A percentile compares a stretch with the other conserved stretches of the same genome.
These are phyloP conservation scores for Trametes punicea DNA, from an alignment of 768 basidiomycete genomes.

Conservation along the genomic window DNA sequence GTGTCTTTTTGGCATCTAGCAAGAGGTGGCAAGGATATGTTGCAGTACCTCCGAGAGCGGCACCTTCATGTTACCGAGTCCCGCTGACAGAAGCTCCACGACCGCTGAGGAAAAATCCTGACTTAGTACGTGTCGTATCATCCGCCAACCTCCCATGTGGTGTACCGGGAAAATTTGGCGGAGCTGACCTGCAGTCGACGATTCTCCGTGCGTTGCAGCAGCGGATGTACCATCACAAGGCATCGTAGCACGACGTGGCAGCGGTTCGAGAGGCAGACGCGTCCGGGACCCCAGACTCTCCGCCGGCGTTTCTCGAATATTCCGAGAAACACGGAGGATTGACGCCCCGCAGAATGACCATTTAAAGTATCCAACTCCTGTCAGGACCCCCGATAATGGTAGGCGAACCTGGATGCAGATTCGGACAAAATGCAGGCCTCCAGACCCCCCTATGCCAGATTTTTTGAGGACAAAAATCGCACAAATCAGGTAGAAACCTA, in stretches of 20 bases:
- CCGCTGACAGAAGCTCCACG: not conserved
- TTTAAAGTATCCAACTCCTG: too few species aligned
- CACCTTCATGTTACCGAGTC: not conserved
- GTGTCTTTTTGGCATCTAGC: too few species aligned
- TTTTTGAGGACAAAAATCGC: too few species aligned
- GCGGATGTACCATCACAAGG: constrained; percentile 11
- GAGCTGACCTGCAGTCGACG: not conserved
- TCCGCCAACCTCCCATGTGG: not conserved
- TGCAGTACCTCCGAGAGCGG: not conserved
- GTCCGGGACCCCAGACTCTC: constrained; percentile 3
- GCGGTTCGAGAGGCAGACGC: not conserved
- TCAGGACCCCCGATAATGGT: too few species aligned
- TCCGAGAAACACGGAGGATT: not conserved
- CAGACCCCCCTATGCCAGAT: too few species aligned
- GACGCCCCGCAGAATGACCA: not conserved
- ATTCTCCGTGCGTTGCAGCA: constrained; percentile 13
- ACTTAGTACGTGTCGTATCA: constrained; percentile 3
- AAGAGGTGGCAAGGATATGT: too few species aligned
- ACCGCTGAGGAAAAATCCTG: not conserved
- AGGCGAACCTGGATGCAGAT: too few species aligned
- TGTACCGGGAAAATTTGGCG: constrained; percentile 1
- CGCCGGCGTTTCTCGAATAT: constrained; percentile 12
- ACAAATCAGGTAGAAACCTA: too few species aligned
- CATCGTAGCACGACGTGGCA: constrained; percentile 15
- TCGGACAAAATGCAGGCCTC: too few species aligned